These are phyloP conservation scores for Lipomyces anomalus DNA, from an alignment of 805 yeast genomes.

Conservation along the genomic window DNA sequence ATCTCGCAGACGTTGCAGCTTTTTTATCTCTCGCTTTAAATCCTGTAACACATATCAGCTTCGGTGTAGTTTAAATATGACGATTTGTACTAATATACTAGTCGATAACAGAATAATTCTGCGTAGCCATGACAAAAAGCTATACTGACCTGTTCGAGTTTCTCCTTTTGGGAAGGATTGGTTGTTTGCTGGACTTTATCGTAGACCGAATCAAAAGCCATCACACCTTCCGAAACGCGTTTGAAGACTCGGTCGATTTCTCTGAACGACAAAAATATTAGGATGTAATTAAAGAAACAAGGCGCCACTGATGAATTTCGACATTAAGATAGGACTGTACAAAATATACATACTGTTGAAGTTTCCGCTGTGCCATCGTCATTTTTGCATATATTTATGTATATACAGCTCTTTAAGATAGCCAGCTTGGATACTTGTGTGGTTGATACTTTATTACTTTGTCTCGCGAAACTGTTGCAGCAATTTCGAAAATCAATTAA, in stretches of 20 bases:
- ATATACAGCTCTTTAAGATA: no score
- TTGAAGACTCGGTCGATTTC: constrained; percentile 87
- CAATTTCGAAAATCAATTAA: no score
- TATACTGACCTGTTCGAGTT: constrained; percentile 55
- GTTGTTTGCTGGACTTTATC: constrained; percentile 79
- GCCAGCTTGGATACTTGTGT: no score
- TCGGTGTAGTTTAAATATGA: background rate
- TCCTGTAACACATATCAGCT: constrained; percentile 39
- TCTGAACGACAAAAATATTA: background rate
- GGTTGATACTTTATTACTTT: background rate
- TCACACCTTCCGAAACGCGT: constrained; percentile 87
- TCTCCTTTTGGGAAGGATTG: constrained; percentile 84
- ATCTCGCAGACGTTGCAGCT: constrained; percentile 86
- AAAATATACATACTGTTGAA: constrained; percentile 48
- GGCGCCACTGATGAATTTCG: no score
- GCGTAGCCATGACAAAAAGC: background rate
- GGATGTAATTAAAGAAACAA: no score
- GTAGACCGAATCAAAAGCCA: constrained; percentile 75
- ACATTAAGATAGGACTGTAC: constrained; percentile 2
- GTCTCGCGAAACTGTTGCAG: no score
- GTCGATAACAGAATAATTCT: background rate
- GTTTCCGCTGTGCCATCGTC: constrained; percentile 45
- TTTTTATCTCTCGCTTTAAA: constrained; percentile 89
- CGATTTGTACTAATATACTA: background rate
- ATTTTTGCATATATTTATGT: background rate